Conservation (phyloP, 2,329 filamentous ascomycete genomes). For the Zalaria obscura region DNA sequence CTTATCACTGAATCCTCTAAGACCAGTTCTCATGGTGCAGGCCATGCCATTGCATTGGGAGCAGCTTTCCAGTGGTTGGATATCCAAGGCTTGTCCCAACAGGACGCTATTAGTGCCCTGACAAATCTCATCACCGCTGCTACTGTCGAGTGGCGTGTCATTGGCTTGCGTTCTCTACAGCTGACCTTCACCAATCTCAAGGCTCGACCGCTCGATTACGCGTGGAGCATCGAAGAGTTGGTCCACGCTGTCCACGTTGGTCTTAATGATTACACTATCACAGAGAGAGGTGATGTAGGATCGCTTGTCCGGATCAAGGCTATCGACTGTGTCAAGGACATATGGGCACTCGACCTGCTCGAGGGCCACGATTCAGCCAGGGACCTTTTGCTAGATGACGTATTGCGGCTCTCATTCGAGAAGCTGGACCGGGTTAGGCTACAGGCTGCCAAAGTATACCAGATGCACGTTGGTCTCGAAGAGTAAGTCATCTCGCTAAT, state of each 20-base stretch:
- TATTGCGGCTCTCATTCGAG: conserved; percentile 62
- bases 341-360: conserved; percentile 11
- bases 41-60: conserved; percentile 30
- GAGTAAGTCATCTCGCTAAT: background rate
- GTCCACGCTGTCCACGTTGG: conserved; percentile 19
- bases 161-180: conserved; percentile 24
- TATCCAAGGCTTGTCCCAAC: background rate
- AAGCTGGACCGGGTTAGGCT: conserved; percentile 78
- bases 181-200: conserved; percentile 9
- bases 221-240: conserved; percentile 9
- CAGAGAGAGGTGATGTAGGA: conserved; percentile 77
- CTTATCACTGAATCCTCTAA: conserved; percentile 23
- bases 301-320: conserved; percentile 74
- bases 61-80: conserved; percentile 14
- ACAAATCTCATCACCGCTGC: conserved; percentile 12
- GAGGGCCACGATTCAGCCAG: background rate
- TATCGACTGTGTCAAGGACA: conserved; percentile 47
- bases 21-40: conserved; percentile 24
- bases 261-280: conserved; percentile 82
- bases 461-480: background rate
- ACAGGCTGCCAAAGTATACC: conserved; percentile 36
- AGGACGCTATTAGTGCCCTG: conserved; percentile 19
- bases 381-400: conserved; percentile 11
- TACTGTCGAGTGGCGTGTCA: conserved; percentile 30
- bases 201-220: conserved; percentile 1